Evolutionary conservation across 2,329 filamentous ascomycete species (phyloP).

Genomic region (Rugonectria rugulosa): DNA sequence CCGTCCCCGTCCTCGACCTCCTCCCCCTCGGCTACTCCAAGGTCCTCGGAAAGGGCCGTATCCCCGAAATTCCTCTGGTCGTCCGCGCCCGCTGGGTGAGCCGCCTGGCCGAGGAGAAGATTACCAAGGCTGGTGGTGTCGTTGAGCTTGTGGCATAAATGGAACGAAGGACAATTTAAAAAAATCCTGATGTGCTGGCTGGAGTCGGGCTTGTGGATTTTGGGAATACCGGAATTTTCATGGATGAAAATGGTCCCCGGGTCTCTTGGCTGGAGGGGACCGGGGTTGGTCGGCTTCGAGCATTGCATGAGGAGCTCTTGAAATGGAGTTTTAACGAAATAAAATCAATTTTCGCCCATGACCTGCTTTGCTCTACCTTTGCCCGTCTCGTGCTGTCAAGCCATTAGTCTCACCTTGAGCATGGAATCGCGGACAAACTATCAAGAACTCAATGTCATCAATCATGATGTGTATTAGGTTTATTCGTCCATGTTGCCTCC

Average conservation of each 20-base stretch:
- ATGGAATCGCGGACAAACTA: neutral
- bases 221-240: slow-evolving; percentile 38
- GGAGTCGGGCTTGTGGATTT: slow-evolving; percentile 45
- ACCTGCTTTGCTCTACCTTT: slow-evolving; percentile 22
- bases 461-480: slow-evolving; percentile 18
- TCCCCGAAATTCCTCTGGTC: slow-evolving; percentile 91
- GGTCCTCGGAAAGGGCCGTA: slow-evolving; percentile 96
- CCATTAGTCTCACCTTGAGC: neutral
- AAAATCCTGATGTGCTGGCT: slow-evolving; percentile 26
- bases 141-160: slow-evolving; percentile 89
- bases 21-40: slow-evolving; percentile 97
- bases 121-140: slow-evolving; percentile 96
- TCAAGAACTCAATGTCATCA: neutral
- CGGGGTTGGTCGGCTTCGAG: slow-evolving; percentile 50
- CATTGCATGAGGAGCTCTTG: slow-evolving; percentile 53
- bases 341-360: slow-evolving; percentile 49
- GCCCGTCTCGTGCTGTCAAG: neutral
- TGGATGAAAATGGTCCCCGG: slow-evolving; percentile 37
- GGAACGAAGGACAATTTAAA: too few species aligned
- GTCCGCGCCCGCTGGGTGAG: slow-evolving; percentile 95
- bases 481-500: slow-evolving; percentile 24
- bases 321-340: slow-evolving; percentile 50
- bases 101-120: slow-evolving; percentile 98
- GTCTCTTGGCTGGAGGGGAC: slow-evolving; percentile 33
- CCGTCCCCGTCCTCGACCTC: slow-evolving; percentile 97